These are phyloP conservation scores for Letharia lupina DNA, from an alignment of 495 filamentous ascomycete genomes.

Conservation along the genomic window DNA sequence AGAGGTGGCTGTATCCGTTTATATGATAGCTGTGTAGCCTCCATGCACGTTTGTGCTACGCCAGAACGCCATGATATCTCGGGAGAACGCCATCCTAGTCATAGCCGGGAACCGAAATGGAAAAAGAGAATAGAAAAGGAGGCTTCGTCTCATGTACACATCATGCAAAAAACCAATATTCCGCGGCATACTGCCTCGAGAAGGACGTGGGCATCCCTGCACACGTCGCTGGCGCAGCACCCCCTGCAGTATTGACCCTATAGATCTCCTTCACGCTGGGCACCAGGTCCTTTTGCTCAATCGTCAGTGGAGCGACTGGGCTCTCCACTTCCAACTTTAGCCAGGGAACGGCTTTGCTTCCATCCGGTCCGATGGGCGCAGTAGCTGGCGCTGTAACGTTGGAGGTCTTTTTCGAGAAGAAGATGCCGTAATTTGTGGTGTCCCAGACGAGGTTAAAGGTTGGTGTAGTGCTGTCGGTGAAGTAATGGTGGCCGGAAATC, in stretches of 20 bases:
- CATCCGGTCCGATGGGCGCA: conserved; percentile 41
- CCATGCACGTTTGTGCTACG: background rate
- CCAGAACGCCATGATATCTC: background rate
- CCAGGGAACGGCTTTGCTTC: conserved; percentile 64
- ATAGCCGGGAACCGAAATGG: background rate
- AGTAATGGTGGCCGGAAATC: conserved; percentile 74
- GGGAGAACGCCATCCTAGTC: background rate
- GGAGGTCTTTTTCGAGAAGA: conserved; percentile 50
- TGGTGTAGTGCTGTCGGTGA: conserved; percentile 54
- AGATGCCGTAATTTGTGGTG: conserved; percentile 45
- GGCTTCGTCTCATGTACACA: background rate
- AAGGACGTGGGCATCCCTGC: conserved; percentile 49
- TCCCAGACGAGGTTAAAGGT: conserved; percentile 70
- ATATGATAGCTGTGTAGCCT: background rate
- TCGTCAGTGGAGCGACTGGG: conserved; percentile 30
- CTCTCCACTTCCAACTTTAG: conserved; percentile 41
- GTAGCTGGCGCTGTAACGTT: conserved; percentile 51
- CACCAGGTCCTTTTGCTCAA: conserved; percentile 30
- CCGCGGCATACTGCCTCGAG: conserved; percentile 69
- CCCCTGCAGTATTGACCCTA: conserved; percentile 78
- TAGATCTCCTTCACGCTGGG: conserved; percentile 66
- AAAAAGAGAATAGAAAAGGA: background rate
- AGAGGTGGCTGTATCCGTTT: background rate
- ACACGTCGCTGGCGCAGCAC: conserved; percentile 68
- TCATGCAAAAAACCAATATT: conserved; percentile 52